Base-by-base conservation (phyloP, 805 yeast species). In the Candida ulmi region DNA sequence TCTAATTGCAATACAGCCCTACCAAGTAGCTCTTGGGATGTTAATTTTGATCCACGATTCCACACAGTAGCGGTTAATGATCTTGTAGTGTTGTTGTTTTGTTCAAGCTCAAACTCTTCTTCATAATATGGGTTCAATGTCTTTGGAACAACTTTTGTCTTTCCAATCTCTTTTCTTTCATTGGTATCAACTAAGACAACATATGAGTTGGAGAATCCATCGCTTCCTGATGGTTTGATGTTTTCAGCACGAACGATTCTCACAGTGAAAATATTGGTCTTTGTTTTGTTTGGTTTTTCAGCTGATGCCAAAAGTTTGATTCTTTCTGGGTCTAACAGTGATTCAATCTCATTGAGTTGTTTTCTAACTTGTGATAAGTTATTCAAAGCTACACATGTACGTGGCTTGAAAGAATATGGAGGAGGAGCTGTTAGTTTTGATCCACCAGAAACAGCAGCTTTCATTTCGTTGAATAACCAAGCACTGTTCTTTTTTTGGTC, bases 41-140 rank as follows among this genome's bases (percentile, higher is more conserved):
- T 66, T 9, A 75, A 47, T 30, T 60, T 63, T 1, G 67, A 51
- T 8, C 70, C 62, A 31, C 77, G 82, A 51, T 81, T 82, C 95
- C 95, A 86, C 1, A 85, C 74, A 2, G 82, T 79, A 2, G 78
- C 73, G 2, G 78, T 71, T 2, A 83, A 47, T 21, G 76, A 67
- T 28, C 71, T 62, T 2, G 72, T 55, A 2, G 71, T 59, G 17
- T 67, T 60, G 0, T 71, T 68, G 0, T 61, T 59, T 3, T 68
- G 52, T 25, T 54, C 62, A 21, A 63, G 42, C 57, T 88, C 95
- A 56, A 88, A 86, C 41, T 83, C 85, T 63, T 90, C 96, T 51
- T 86, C 85, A 95, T 95, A 91, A 13, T 72, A 75, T 0, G 97
- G 96, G 50, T 79, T 78, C 26, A 73, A 62, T 5, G 80, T 75